Conservation (phyloP, 352 stramenopile genomes). For the Globisporangium carolinianum region DNA sequence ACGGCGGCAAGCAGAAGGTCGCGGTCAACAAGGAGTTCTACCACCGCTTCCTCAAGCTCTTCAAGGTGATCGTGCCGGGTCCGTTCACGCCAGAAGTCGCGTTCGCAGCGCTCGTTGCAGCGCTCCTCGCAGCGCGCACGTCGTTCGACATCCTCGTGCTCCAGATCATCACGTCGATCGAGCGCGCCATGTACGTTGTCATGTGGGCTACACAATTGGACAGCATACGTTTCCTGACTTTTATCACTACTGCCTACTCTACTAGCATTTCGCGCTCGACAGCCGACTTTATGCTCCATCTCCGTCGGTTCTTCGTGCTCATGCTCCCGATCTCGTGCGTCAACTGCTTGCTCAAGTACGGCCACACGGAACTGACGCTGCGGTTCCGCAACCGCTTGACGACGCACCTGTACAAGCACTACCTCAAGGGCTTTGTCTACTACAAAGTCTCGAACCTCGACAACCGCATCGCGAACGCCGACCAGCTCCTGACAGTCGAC, state of each 20-base stretch:
- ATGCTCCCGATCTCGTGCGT: conserved; percentile 77
- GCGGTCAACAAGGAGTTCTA: conserved; percentile 70
- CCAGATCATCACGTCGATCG: conserved; percentile 69
- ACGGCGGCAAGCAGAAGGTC: conserved; percentile 55
- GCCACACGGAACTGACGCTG: conserved; percentile 72
- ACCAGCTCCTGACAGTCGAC: conserved; percentile 84
- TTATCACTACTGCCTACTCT: too few species aligned
- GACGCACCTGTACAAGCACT: conserved; percentile 73
- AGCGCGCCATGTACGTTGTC: conserved; percentile 52
- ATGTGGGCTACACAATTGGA: too few species aligned
- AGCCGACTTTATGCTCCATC: conserved; percentile 50
- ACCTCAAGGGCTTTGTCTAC: conserved; percentile 85
- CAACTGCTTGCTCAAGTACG: conserved; percentile 80
- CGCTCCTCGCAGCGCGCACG: conserved; percentile 55
- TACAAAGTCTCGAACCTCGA: conserved; percentile 90
- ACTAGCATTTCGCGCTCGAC: conserved; percentile 56
- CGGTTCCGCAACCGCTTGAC: conserved; percentile 82
- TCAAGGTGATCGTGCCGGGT: conserved; percentile 65
- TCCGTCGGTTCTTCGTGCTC: conserved; percentile 68
- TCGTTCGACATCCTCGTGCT: conserved; percentile 77
- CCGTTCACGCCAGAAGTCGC: conserved; percentile 62
- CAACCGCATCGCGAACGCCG: conserved; percentile 81
- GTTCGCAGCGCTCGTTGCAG: conserved; percentile 55
- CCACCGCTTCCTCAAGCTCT: conserved; percentile 53
- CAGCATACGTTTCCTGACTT: too few species aligned